phyloP scores from a whole-genome alignment of 108 stramenopile species.

The Skeletonema potamos region DNA sequence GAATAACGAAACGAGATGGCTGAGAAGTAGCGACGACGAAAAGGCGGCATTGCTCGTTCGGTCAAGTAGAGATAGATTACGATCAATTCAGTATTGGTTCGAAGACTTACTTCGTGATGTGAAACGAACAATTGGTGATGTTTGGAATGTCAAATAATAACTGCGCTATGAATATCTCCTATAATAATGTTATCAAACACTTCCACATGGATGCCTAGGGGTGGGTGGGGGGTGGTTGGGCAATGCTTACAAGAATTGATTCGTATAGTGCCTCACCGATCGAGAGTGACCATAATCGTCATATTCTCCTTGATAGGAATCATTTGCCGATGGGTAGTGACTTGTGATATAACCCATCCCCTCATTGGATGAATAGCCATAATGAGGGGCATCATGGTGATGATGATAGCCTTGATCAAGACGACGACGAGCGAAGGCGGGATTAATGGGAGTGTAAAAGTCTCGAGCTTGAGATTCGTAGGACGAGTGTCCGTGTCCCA shows the following conservation, averaged over 20 bases:
- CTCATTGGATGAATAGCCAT: neutral
- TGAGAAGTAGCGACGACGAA: neutral
- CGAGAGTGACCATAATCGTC: neutral
- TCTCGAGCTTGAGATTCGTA: neutral
- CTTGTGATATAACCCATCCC: neutral
- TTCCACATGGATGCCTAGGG: too few species aligned
- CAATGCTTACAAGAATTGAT: neutral
- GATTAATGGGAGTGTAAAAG: neutral
- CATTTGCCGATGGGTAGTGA: neutral
- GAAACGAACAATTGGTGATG: neutral
- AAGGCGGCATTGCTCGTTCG: constrained; percentile 4
- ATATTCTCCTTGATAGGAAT: neutral
- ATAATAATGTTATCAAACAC: too few species aligned
- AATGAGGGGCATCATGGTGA: neutral
- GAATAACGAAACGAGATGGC: neutral
- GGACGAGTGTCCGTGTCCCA: neutral
- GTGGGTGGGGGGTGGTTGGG: too few species aligned
- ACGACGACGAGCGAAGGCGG: neutral
- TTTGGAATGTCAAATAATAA: neutral
- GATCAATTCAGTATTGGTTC: constrained; percentile 13
- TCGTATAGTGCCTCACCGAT: neutral
- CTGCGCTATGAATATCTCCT: neutral
- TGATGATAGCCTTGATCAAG: neutral
- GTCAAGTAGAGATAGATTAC: constrained; percentile 32
- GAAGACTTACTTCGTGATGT: constrained; percentile 3